Conservation (phyloP, 352 stramenopile genomes). For the Globisporangium orthogonon region DNA sequence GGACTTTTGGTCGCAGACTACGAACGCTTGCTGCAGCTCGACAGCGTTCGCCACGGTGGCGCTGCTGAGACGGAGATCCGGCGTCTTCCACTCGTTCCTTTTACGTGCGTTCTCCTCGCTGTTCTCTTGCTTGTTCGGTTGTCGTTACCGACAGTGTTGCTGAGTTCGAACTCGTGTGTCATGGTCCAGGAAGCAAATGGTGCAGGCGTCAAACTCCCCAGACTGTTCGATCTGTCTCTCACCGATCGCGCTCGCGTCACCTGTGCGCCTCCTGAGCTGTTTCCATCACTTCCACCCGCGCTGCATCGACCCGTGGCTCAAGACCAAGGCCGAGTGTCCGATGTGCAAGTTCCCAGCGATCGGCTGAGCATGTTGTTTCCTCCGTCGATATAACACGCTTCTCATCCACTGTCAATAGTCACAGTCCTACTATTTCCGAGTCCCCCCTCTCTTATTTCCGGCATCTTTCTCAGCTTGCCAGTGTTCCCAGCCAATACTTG, state of each 20-base stretch:
- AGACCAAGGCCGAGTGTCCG: conserved; percentile 58
- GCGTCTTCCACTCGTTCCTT: conserved; percentile 44
- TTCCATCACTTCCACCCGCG: conserved; percentile 74
- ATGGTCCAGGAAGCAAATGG: conserved; percentile 45
- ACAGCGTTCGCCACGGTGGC: conserved; percentile 53
- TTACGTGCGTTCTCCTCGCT: conserved; percentile 45
- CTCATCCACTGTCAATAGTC: too few species aligned
- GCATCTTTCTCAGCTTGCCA: background rate
- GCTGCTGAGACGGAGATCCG: conserved; percentile 48
- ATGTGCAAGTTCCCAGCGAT: conserved; percentile 78
- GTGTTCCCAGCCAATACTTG: background rate
- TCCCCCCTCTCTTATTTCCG: background rate
- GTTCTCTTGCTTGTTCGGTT: background rate
- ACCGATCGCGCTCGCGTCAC: conserved; percentile 29
- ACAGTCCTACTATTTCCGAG: too few species aligned
- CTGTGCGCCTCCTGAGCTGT: conserved; percentile 62
- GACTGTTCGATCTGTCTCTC: conserved; percentile 64
- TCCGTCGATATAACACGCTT: too few species aligned
- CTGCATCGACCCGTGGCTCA: conserved; percentile 78
- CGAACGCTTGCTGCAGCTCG: conserved; percentile 58
- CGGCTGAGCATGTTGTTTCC: conserved; percentile 15
- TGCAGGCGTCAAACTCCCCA: conserved; percentile 37
- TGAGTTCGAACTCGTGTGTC: background rate
- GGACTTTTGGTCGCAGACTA: conserved; percentile 34
- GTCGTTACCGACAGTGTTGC: background rate